Evolutionary conservation across 306 rosid genomes (phyloP).

Genomic region (Ziziphus jujuba): DNA sequence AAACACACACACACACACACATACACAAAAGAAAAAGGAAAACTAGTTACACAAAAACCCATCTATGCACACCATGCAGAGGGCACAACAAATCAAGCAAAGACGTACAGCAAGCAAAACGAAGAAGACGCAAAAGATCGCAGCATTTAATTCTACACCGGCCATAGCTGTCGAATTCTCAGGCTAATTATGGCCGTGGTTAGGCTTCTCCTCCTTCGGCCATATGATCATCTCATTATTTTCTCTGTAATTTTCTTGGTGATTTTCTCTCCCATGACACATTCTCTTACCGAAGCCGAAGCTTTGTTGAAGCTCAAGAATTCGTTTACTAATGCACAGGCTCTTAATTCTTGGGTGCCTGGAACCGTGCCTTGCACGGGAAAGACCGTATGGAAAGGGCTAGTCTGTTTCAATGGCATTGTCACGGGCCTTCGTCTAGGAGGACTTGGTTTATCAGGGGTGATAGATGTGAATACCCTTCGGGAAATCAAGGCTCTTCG

Average conservation of each 20-base stretch:
- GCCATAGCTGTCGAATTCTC: conserved; percentile 5
- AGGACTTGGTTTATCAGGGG: conserved; percentile 46
- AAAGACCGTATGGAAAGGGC: conserved; percentile 48
- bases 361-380: conserved; percentile 41
- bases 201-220: conserved; percentile 28
- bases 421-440: conserved; percentile 56
- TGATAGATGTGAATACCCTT: conserved; percentile 44
- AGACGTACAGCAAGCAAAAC: conserved; percentile 17
- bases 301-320: conserved; percentile 55
- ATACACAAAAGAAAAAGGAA: background rate
- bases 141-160: background rate
- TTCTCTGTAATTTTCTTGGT: background rate
- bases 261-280: conserved; percentile 6
- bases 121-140: conserved; percentile 14
- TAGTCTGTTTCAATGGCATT: conserved; percentile 42
- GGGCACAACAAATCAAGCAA: conserved; percentile 26
- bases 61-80: conserved; percentile 30
- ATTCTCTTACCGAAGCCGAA: conserved; percentile 51
- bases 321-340: conserved; percentile 39
- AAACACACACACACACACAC: background rate
- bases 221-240: background rate
- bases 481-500: conserved; percentile 44
- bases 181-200: conserved; percentile 48
- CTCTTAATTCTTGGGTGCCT: conserved; percentile 45
- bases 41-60: background rate